phyloP scores from a whole-genome alignment of 2,329 filamentous ascomycete species.

The Geosmithia flava region DNA sequence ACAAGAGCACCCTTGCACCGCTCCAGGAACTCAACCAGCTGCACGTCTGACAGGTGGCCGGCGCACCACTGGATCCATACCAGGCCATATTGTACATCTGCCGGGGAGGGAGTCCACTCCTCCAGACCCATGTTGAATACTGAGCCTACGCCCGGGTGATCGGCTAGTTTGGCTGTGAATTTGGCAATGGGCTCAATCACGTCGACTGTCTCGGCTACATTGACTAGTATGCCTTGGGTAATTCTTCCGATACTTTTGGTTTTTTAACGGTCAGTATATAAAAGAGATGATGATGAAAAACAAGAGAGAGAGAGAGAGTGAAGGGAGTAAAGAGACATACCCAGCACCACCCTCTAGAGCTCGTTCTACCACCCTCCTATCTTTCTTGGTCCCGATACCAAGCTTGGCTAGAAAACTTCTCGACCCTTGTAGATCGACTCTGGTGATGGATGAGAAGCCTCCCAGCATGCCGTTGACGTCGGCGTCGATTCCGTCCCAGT shows the following conservation, averaged over 20 bases:
- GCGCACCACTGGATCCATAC: conserved; percentile 91
- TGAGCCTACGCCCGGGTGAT: conserved; percentile 42
- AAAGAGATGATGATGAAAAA: background rate
- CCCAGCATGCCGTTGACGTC: conserved; percentile 66
- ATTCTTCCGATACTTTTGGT: conserved; percentile 62
- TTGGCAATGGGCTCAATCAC: conserved; percentile 75
- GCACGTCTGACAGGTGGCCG: conserved; percentile 64
- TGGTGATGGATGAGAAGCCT: conserved; percentile 29
- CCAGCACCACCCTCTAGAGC: conserved; percentile 26
- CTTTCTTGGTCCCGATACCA: conserved; percentile 25
- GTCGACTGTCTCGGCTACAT: conserved; percentile 61
- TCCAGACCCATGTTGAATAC: conserved; percentile 67
- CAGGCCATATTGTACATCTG: conserved; percentile 51
- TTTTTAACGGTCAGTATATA: background rate
- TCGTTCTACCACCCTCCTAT: conserved; percentile 13
- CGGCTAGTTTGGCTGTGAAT: conserved; percentile 55
- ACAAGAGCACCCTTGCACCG: conserved; percentile 37
- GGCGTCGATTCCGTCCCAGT: conserved; percentile 33
- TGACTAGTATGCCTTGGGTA: conserved; percentile 63
- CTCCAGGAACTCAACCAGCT: conserved; percentile 55
- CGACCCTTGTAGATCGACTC: conserved; percentile 58
- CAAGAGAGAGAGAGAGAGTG: background rate
- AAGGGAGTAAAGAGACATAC: conserved; percentile 8
- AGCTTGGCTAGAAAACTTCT: conserved; percentile 58
- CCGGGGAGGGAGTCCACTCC: conserved; percentile 42